Evolutionary conservation across 2,329 filamentous ascomycete genomes (phyloP), one percentile per base, ranked within the genome.

Genomic region (Penicillium sp.): DNA sequence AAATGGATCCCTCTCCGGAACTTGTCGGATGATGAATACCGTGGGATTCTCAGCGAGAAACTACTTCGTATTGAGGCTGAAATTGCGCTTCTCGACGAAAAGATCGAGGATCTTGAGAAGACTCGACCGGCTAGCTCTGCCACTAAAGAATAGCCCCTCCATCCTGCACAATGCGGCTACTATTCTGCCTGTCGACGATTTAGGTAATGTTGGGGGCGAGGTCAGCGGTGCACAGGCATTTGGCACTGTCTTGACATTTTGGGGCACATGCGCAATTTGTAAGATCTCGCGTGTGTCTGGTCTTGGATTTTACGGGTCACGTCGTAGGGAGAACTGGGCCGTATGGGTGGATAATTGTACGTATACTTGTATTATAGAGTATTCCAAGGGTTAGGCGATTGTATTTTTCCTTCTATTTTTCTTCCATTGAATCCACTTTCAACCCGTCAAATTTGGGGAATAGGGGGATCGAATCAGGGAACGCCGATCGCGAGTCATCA

Each of bases 71-170:
- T 93, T 3, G 87, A 94, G 61, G 88, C 84, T 1, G 88, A 93
- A 58, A 91, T 94, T 71, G 86, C 89, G 0, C 72, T 94, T 5
- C 79, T 93, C 33, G 89, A 94, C 65, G 90, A 93, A 51, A 85
- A 85, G 66, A 89, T 94, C 62, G 81, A 79, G 46, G 78, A 74
- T 37, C 67, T 86, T 26, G 77, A 75, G 62, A 67, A 67, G 35
- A 57, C 61, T 25, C 57, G 61, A 25, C 61, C 63, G 12, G 29
- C 26, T 12, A 11, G 45, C 18, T 33, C 31, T 23, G 37, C 57
- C 35, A 25, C 49, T 23, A 54, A 62, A 44, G 58, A 49, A 59
- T 26, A 18, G 22, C 18, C 31, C 37, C 20, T 51, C 27, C 33
- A 26, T 43, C 31, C 33, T 29, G 27, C 45, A 40, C 37, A 54